Evolutionary conservation across 2,329 filamentous ascomycete species (phyloP), one percentile per base, ranked within the genome.

Genomic region (Aspergillus sergii): DNA sequence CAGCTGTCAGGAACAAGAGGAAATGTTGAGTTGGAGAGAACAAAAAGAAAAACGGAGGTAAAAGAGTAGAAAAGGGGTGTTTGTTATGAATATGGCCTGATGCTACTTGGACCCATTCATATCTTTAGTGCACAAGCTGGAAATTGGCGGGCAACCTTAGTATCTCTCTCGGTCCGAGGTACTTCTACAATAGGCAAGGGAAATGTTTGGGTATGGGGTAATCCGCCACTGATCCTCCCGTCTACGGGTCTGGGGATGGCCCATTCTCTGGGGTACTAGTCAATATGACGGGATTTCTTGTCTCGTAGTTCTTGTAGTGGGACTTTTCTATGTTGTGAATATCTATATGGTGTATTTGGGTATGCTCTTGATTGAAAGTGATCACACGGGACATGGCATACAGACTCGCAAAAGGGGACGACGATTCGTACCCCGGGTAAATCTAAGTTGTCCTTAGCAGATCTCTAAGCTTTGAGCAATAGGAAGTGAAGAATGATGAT

Each of bases 91-190:
- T 48, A 48, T 48, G 45, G 45, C 11, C 45, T 48, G 21, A 48
- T 48, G 21, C 21, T 14, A 48, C 21, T 34, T 32, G 23, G 21
- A 48, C 34, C 58, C 11, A 19, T 23, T 28, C 16, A 34, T 48
- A 11, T 23, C 16, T 16, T 41, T 21, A 28, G 53, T 32, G 41
- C 26, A 57, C 48, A 53, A 57, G 43, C n/a, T 41, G 39, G 39
- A 41, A 19, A n/a, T 9, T n/a, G 39, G 8, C 39, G 21, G 45
- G 14, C 12, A 50, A 32, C 26, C 59, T 26, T 19, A 26, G 11
- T 3, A 58, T 51, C 30, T 21, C 56, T 64, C 56, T 64, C 62
- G 62, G 62, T 64, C 62, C 62, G 62, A 64, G 62, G 62, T 64
- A 61, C 55, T 58, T 58, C 28, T 59, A 39, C 26, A 60, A 55